phyloP scores from a whole-genome alignment of 306 rosid species.

The Corylus americana region DNA sequence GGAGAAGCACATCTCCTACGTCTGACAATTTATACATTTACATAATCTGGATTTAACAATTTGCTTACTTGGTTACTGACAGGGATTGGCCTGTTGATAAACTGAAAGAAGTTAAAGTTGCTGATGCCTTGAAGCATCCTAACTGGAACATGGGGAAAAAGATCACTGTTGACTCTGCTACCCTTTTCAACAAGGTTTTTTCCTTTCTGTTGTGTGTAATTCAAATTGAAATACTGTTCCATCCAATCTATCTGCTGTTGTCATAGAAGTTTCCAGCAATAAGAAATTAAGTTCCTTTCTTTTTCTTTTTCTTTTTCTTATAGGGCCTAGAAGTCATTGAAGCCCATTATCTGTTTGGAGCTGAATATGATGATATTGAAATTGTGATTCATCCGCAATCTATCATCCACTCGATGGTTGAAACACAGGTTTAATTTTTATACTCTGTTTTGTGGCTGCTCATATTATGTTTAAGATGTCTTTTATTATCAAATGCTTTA shows the following conservation, averaged over 20 bases:
- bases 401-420: slow-evolving; percentile 94
- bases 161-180: slow-evolving; percentile 99
- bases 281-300: slow-evolving; percentile 2
- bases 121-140: slow-evolving; percentile 97
- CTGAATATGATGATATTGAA: slow-evolving; percentile 81
- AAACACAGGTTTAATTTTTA: slow-evolving; percentile 74
- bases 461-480: neutral
- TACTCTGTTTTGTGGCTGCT: slow-evolving; percentile 9
- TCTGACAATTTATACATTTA: neutral
- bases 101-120: slow-evolving; percentile 91
- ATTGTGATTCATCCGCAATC: slow-evolving; percentile 97
- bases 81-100: slow-evolving; percentile 98
- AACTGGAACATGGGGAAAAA: slow-evolving; percentile 99
- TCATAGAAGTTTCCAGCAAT: slow-evolving; percentile 18
- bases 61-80: slow-evolving; percentile 19
- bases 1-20: neutral
- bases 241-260: slow-evolving; percentile 13
- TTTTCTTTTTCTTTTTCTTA: slow-evolving; percentile 26
- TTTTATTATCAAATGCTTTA: neutral
- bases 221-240: slow-evolving; percentile 15
- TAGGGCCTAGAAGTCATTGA: slow-evolving; percentile 98
- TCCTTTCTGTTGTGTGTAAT: slow-evolving; percentile 12
- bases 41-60: slow-evolving; percentile 1
- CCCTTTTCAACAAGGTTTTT: slow-evolving; percentile 92
- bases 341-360: slow-evolving; percentile 98